These are phyloP conservation scores for Hypoxylon sp. DNA, from an alignment of 2,329 filamentous ascomycete species.

Conservation along the genomic window DNA sequence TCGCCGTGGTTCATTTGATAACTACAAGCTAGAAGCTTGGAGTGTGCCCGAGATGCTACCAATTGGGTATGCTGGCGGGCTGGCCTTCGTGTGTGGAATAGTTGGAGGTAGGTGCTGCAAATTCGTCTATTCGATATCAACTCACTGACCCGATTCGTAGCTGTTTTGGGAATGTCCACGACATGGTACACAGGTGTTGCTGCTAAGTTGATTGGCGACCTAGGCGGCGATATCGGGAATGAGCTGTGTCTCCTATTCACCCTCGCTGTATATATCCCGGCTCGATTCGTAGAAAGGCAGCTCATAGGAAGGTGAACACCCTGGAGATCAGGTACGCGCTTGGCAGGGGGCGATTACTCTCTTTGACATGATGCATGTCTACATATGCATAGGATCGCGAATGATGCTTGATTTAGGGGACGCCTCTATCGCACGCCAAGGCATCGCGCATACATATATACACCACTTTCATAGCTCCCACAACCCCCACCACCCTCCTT, in stretches of 20 bases:
- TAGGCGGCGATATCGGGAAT: slow-evolving; percentile 63
- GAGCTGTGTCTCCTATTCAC: slow-evolving; percentile 65
- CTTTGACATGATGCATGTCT: slow-evolving; percentile 14
- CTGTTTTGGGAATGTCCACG: slow-evolving; percentile 68
- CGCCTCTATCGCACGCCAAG: slow-evolving; percentile 33
- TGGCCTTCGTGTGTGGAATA: slow-evolving; percentile 59
- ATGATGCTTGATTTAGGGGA: slow-evolving; percentile 20
- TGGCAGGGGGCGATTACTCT: slow-evolving; percentile 23
- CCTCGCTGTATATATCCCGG: slow-evolving; percentile 59
- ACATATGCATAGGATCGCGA: slow-evolving; percentile 21
- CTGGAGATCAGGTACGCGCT: slow-evolving; percentile 16
- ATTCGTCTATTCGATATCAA: slow-evolving; percentile 9
- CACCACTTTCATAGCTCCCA: slow-evolving; percentile 5
- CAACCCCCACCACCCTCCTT: slow-evolving; percentile 9
- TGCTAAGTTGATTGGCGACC: slow-evolving; percentile 56
- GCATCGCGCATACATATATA: slow-evolving; percentile 11
- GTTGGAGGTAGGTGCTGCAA: slow-evolving; percentile 54
- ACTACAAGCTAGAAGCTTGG: slow-evolving; percentile 63
- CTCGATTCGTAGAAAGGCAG: slow-evolving; percentile 62
- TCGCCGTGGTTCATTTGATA: slow-evolving; percentile 55
- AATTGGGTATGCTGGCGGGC: slow-evolving; percentile 56
- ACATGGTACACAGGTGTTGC: slow-evolving; percentile 66
- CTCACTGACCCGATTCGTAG: slow-evolving; percentile 24
- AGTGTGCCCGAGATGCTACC: slow-evolving; percentile 58
- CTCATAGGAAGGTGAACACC: slow-evolving; percentile 54